Base-by-base conservation (phyloP, 768 basidiomycete genomes). In the Collybia mongolica region DNA sequence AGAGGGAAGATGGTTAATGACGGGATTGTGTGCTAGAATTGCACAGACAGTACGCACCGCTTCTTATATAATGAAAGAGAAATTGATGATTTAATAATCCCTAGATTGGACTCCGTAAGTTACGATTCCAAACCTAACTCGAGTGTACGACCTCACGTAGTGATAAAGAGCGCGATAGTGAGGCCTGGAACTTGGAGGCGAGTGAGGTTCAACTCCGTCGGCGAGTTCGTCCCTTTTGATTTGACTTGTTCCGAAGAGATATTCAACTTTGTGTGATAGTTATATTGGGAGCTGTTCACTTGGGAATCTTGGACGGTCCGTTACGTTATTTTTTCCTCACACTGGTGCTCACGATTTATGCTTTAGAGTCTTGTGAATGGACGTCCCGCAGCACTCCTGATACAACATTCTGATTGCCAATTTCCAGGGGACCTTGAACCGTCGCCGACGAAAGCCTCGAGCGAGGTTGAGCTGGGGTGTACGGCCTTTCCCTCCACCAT, bases 271-370 rank as follows among this genome's bases (percentile, higher is more conserved):
- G 39, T 23, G 19, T 20, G 22, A 23, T 49, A 71, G 69, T 57
- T 80, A 35, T 82, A 81, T 59, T 82, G 80, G 80, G 80, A 81
- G 49, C 60, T 80, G 7, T 77, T 70, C 55, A 66, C 70, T 15
- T 77, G 72, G 66, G 78, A 81, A 57, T 64, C 70, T 6, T 81
- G 79, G 75, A 68, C 71, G 46, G 79, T 75, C 52, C 49, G 72
- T 67, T 15, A 2, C 24, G 36, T 39, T 7, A 11, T 39, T 51
- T 50, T 20, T 26, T 24, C 22, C 44, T 52, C 39, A 23, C 6
- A 5, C 17, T 18, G 42, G 29, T 38, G 18, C 24, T 39, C 22
- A 48, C 39, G 49, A 46, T 51, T 40, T 39, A 47, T 14, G 32
- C 22, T 40, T 12, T 46, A 80, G 76, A 72, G 74, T 46, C 63